Percentiles rank a stretch among this genome's conserved stretches.
phyloP scores from a whole-genome alignment of 2,329 filamentous ascomycete species.

The Metarhizium album region DNA sequence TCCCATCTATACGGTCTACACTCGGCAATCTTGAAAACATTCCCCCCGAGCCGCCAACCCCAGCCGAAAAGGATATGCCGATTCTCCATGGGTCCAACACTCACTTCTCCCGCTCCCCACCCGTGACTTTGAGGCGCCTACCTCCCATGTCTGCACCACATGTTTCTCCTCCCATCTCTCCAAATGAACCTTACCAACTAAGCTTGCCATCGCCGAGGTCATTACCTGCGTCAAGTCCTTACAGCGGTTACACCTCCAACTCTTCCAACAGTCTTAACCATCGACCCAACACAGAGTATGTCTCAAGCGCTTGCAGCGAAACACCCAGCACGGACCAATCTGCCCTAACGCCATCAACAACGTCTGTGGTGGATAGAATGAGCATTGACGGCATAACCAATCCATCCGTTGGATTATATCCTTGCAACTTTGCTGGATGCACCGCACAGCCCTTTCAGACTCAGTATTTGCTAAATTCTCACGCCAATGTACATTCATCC shows the following conservation, averaged over 20 bases:
- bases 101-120: conserved; percentile 25
- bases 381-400: conserved; percentile 48
- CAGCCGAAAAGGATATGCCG: conserved; percentile 22
- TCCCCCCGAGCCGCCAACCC: conserved; percentile 17
- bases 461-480: conserved; percentile 66
- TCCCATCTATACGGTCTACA: conserved; percentile 29
- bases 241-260: conserved; percentile 23
- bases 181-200: conserved; percentile 33
- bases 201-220: conserved; percentile 37
- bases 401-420: conserved; percentile 39
- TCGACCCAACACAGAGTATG: conserved; percentile 30
- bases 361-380: conserved; percentile 39
- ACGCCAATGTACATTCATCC: conserved; percentile 61
- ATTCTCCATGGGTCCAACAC: conserved; percentile 13
- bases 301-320: conserved; percentile 32
- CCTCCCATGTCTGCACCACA: conserved; percentile 19
- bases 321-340: conserved; percentile 36
- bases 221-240: conserved; percentile 27
- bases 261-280: conserved; percentile 21
- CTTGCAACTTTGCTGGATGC: conserved; percentile 53
- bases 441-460: conserved; percentile 67
- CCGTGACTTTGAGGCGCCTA: conserved; percentile 20
- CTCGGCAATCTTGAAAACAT: conserved; percentile 24
- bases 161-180: conserved; percentile 37
- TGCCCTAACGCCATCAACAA: conserved; percentile 29